Evolutionary conservation across 768 basidiomycete genomes (phyloP).

Genomic region (Filobasidium wieringae): DNA sequence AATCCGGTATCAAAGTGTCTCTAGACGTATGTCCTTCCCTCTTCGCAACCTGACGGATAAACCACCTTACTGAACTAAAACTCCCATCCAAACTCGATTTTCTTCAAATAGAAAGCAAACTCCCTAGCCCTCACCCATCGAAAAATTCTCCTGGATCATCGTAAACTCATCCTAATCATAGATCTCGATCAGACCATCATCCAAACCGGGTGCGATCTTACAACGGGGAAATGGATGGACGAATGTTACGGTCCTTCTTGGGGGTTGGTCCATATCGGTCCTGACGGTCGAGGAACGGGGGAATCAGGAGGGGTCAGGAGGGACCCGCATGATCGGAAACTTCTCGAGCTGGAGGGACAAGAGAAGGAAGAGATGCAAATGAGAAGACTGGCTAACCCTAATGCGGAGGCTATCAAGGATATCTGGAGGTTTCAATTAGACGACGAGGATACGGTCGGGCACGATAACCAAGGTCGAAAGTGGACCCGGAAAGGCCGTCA

Average conservation of each 20-base stretch:
- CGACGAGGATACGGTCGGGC: conserved; percentile 47
- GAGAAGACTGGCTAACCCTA: conserved; percentile 58
- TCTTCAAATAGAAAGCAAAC: conserved; percentile 55
- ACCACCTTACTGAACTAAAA: neutral
- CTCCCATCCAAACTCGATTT: neutral
- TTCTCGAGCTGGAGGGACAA: neutral
- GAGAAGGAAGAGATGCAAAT: conserved; percentile 6
- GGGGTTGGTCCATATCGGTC: neutral
- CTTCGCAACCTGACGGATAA: too few relatives aligned
- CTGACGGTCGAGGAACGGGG: neutral
- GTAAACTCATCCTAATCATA: conserved; percentile 86
- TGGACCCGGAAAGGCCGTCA: neutral
- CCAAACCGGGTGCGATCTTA: conserved; percentile 96
- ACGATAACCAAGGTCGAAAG: neutral
- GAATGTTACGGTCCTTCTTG: conserved; percentile 47
- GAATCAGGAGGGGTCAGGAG: neutral
- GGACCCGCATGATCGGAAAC: neutral
- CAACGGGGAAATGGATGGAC: conserved; percentile 90
- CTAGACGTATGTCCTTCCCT: conserved; percentile 48
- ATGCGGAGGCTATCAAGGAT: conserved; percentile 81
- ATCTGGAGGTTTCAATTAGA: conserved; percentile 78
- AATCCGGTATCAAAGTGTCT: conserved; percentile 80
- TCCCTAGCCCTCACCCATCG: conserved; percentile 76
- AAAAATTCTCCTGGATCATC: conserved; percentile 57
- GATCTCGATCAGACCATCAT: conserved; percentile 99